Percentiles rank a stretch among this genome's conserved stretches.
Evolutionary conservation across 106 monocot genomes (phyloP).

Genomic region (Apostasia shenzhenica): DNA sequence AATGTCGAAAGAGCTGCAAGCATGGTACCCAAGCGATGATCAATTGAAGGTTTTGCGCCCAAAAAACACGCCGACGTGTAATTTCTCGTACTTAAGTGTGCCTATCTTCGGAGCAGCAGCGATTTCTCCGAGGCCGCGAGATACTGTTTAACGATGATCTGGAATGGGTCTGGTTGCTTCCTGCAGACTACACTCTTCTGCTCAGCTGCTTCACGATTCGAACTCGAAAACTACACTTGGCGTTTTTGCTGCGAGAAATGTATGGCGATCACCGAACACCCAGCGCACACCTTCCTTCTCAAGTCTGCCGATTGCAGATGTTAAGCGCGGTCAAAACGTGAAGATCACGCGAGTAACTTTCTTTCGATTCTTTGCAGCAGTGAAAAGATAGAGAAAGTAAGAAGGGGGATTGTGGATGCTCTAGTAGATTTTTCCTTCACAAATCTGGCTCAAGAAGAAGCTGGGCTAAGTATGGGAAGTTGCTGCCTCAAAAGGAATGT

Average conservation of each 20-base stretch:
- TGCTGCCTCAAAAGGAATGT: slow-evolving; percentile 68
- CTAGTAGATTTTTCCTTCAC: slow-evolving; percentile 91
- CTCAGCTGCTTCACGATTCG: slow-evolving; percentile 70
- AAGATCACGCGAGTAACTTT: slow-evolving; percentile 56
- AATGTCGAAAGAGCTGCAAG: slow-evolving; percentile 65
- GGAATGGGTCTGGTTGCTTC: slow-evolving; percentile 54
- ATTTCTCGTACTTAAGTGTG: slow-evolving; percentile 81
- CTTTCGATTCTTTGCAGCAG: slow-evolving; percentile 76
- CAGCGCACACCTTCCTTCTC: slow-evolving; percentile 65
- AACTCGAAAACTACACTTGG: slow-evolving; percentile 31
- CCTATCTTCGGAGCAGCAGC: slow-evolving; percentile 53
- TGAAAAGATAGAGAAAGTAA: slow-evolving; percentile 95
- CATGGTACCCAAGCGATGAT: slow-evolving; percentile 86
- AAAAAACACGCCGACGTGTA: slow-evolving; percentile 85
- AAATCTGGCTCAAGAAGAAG: slow-evolving; percentile 88
- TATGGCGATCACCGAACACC: slow-evolving; percentile 88
- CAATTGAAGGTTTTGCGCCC: slow-evolving; percentile 62
- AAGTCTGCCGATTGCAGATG: slow-evolving; percentile 72
- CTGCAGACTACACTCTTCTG: slow-evolving; percentile 84
- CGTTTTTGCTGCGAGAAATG: slow-evolving; percentile 42
- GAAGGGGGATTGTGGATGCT: slow-evolving; percentile 82
- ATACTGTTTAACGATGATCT: slow-evolving; percentile 67
- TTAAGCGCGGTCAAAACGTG: slow-evolving; percentile 75
- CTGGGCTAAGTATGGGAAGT: slow-evolving; percentile 93
- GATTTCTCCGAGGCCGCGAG: slow-evolving; percentile 54